Evolutionary conservation across 169 alveolate genomes (phyloP), one percentile per base, ranked within the genome.

Genomic region (Blepharisma undulans): DNA sequence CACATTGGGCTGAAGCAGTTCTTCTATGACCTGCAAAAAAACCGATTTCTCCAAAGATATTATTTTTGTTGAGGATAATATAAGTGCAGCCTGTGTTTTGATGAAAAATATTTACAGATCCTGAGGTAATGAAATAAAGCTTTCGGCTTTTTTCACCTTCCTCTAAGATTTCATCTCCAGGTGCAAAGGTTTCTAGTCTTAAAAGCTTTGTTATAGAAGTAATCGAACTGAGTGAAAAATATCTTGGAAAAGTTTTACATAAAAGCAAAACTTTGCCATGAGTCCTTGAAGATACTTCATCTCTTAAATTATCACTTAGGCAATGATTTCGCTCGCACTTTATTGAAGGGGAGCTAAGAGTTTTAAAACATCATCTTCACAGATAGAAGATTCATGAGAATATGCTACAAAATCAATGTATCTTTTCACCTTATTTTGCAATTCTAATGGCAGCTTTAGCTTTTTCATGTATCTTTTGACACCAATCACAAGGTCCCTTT

Each of bases 31-130:
- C 91, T 18, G 95, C 78, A 81, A 94, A 95, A 92, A 96, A 95
- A 25, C 93, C 92, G 27, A 95, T 81, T 87, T 96, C 97, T 60
- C 98, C 98, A 84, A 96, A 95, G 4, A 86, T 72, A 10, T 90
- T 92, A 32, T 92, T 96, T 80, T 78, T 94, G n/a, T 72, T 87
- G 25, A 96, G 91, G 25, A 90, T 95, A 32, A 88, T 93, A 0
- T 94, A 88, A 59, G 77, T 91, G 21, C 97, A 92, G 61, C 87
- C 66, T 90, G 29, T 93, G 85, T 27, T 93, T 84, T 36, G 89
- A 89, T 80, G 94, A 76, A 93, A 81, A 10, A 93, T 27, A 22
- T 84, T 34, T 32, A 86, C 91, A 32, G 86, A 84, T 7, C 96
- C 96, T 10, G 29, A 30, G n/a, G 48, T 61, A 18, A 93, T 72